A percentile compares a stretch with the other conserved stretches of the same genome.
These are phyloP conservation scores for Verticillium longisporum DNA, from an alignment of 2,329 filamentous ascomycete species.

Conservation along the genomic window DNA sequence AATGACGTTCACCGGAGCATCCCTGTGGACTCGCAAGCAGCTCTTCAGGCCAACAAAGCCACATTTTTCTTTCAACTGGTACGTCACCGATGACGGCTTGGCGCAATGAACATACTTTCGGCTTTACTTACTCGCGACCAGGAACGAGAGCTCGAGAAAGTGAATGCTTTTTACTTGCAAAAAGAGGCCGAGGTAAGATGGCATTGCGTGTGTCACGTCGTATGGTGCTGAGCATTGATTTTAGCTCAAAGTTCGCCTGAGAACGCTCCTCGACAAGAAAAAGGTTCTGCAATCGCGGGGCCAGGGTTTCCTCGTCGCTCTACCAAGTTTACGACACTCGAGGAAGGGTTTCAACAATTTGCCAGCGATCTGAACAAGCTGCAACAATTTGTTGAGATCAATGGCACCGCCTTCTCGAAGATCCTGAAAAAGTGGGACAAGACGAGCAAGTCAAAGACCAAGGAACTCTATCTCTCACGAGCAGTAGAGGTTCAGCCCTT, in stretches of 20 bases:
- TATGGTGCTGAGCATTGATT: neutral
- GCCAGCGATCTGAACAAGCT: conserved; percentile 95
- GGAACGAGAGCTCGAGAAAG: conserved; percentile 97
- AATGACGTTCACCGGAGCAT: conserved; percentile 48
- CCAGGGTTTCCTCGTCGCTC: conserved; percentile 80
- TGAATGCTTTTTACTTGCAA: conserved; percentile 95
- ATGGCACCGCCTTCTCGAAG: conserved; percentile 95
- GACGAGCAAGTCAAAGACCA: conserved; percentile 97
- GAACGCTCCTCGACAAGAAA: conserved; percentile 92
- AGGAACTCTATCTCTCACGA: conserved; percentile 91
- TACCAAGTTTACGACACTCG: conserved; percentile 86
- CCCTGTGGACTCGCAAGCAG: conserved; percentile 70
- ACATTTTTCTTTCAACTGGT: conserved; percentile 98
- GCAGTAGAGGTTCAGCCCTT: conserved; percentile 97
- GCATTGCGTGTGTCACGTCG: neutral
- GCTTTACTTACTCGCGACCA: conserved; percentile 39
- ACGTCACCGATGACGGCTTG: conserved; percentile 25
- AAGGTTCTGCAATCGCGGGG: conserved; percentile 76
- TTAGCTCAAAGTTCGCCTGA: conserved; percentile 86
- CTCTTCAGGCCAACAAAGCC: conserved; percentile 92
- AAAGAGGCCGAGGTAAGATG: conserved; percentile 87
- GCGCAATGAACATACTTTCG: conserved; percentile 11
- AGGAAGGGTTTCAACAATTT: conserved; percentile 97
- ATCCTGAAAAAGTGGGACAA: conserved; percentile 99
- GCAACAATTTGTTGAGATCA: conserved; percentile 97